Evolutionary conservation across 2,329 filamentous ascomycete genomes (phyloP).

Genomic region (Alternaria ventricosa): DNA sequence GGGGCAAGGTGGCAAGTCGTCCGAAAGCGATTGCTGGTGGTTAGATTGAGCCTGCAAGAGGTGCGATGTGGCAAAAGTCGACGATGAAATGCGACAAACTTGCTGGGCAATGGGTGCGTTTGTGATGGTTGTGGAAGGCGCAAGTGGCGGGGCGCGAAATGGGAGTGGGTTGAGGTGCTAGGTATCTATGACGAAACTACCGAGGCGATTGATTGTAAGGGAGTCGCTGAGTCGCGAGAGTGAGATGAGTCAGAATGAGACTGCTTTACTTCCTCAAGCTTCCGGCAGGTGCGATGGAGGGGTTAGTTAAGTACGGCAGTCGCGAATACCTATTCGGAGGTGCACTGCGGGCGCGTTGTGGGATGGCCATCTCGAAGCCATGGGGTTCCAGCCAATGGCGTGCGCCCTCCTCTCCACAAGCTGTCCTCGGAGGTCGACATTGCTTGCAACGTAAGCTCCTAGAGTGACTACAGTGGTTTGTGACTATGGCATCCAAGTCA

Average conservation of each 20-base stretch:
- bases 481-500: constrained; percentile 9
- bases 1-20: constrained; percentile 20
- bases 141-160: constrained; percentile 15
- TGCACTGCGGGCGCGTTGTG: constrained; percentile 24
- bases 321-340: constrained; percentile 13
- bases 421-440: constrained; percentile 29
- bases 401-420: constrained; percentile 32
- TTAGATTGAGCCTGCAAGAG: neutral
- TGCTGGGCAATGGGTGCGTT: constrained; percentile 1
- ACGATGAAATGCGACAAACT: neutral
- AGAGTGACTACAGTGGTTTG: constrained; percentile 11
- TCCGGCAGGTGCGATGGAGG: constrained; percentile 9
- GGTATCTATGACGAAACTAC: constrained; percentile 42
- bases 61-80: neutral
- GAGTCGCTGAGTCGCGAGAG: constrained; percentile 15
- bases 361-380: constrained; percentile 25
- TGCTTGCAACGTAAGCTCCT: constrained; percentile 7
- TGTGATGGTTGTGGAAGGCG: constrained; percentile 5
- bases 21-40: constrained; percentile 4
- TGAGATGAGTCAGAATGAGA: constrained; percentile 19
- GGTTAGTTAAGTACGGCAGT: constrained; percentile 16
- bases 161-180: constrained; percentile 24
- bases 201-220: constrained; percentile 32
- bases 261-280: constrained; percentile 15
- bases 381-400: constrained; percentile 35